Evolutionary conservation across 306 rosid species (phyloP).

Genomic region (Cajanus cajan): DNA sequence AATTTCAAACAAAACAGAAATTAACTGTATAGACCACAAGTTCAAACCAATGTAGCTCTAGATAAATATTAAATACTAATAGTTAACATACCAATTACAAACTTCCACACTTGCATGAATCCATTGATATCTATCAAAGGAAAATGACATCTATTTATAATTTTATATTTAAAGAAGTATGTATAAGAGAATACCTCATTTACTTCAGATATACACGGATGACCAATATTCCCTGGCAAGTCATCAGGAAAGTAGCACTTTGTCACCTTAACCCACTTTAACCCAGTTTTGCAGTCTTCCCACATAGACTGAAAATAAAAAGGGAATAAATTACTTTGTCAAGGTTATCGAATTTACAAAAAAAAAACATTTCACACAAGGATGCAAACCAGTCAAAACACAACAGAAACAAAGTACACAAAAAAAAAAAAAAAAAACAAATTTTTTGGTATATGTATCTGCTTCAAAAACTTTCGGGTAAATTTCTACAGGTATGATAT

Average conservation of each 20-base stretch:
- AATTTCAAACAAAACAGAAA: slow-evolving; percentile 23
- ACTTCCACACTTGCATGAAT: background rate
- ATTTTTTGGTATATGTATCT: background rate
- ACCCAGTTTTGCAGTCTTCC: slow-evolving; percentile 75
- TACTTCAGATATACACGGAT: slow-evolving; percentile 71
- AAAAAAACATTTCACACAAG: background rate
- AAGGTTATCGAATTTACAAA: slow-evolving; percentile 20
- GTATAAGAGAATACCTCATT: slow-evolving; percentile 62
- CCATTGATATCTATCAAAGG: background rate
- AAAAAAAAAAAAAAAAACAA: background rate
- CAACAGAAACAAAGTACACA: slow-evolving; percentile 1
- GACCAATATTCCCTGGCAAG: slow-evolving; percentile 72
- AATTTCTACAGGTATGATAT: slow-evolving; percentile 21
- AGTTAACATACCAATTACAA: slow-evolving; percentile 17
- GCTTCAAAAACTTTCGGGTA: background rate
- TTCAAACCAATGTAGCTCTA: background rate
- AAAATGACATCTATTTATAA: background rate
- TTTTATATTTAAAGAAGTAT: slow-evolving; percentile 2
- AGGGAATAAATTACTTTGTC: slow-evolving; percentile 11
- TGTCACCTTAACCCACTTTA: slow-evolving; percentile 64
- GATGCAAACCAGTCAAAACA: slow-evolving; percentile 25
- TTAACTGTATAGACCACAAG: background rate
- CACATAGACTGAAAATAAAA: slow-evolving; percentile 79
- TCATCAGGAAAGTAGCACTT: slow-evolving; percentile 82
- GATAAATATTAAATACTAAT: slow-evolving; percentile 24